Evolutionary conservation across 176 grass and related monocot genomes (phyloP).

Genomic region (Cenchrus purpureus): DNA sequence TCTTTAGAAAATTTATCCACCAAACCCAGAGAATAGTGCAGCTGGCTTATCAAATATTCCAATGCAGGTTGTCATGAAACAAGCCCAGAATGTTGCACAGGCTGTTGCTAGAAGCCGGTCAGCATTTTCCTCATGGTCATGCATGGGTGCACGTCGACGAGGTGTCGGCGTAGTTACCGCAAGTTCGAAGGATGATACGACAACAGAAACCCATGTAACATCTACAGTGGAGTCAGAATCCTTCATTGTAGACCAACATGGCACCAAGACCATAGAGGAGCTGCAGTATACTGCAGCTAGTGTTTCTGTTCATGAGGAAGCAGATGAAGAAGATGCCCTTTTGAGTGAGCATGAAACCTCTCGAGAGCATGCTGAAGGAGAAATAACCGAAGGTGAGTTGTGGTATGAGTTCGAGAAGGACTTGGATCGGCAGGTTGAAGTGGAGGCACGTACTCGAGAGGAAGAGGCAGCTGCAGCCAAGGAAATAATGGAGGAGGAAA

Average conservation of each 20-base stretch:
- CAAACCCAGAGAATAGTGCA: not conserved
- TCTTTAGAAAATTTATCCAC: constrained; percentile 12
- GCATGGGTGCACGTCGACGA: constrained; percentile 91
- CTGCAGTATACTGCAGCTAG: constrained; percentile 58
- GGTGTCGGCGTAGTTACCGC: constrained; percentile 52
- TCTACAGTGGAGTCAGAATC: constrained; percentile 53
- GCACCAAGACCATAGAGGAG: constrained; percentile 51
- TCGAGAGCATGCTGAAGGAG: constrained; percentile 55
- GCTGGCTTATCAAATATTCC: constrained; percentile 17
- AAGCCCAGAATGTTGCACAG: constrained; percentile 91
- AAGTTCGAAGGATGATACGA: constrained; percentile 58
- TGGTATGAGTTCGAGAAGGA: constrained; percentile 94
- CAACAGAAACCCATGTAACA: constrained; percentile 47
- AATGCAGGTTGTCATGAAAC: constrained; percentile 85
- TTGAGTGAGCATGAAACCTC: constrained; percentile 60
- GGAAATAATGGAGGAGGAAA: constrained; percentile 68
- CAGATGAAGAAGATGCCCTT: constrained; percentile 68
- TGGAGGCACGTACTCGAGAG: constrained; percentile 51
- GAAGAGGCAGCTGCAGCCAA: constrained; percentile 68
- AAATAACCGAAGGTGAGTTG: constrained; percentile 72
- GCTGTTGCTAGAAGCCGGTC: constrained; percentile 84
- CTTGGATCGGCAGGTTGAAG: constrained; percentile 55
- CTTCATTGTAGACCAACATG: constrained; percentile 52
- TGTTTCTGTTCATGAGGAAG: constrained; percentile 63
- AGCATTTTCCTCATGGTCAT: constrained; percentile 89